Base-by-base conservation (phyloP, 148 eudicot species). In the Fallopia convolvulus region DNA sequence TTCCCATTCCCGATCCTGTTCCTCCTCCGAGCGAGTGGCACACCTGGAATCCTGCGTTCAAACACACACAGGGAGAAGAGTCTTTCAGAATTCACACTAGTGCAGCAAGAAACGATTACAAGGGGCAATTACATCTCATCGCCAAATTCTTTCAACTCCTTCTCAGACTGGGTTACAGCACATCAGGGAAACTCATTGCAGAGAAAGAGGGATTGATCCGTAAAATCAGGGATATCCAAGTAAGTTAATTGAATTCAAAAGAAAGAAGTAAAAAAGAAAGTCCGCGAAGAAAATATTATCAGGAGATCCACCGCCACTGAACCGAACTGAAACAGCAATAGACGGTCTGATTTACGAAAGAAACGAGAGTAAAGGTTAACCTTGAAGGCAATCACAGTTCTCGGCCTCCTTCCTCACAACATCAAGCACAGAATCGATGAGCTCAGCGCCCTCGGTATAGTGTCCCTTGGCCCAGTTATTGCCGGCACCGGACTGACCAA, bases 351-450 rank as follows among this genome's bases (percentile, higher is more conserved):
- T 33, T 33, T 33, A 33, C 39, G 39, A 33, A 33, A 33, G 1
- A 33, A 36, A 36, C 39, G 39, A 36, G 39, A 36, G 60, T 53
- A 18, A 56, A 56, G 20, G 63, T 20, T 18, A 63, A 78, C 78
- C 76, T 61, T 81, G 83, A 18, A 81, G 70, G 30, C 83, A 81
- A 18, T 80, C 83, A 72, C 79, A 76, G 30, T 80, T 80, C 39
- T 80, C 83, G 10, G 83, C 83, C 61, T 80, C 83, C 46, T 80
- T 80, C 6, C 83, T 30, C 1, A 80, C 83, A 80, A 80, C 83
- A 76, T 80, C 83, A 13, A 80, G 79, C 60, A 80, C 83, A 8
- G 79, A 76, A 46, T 80, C 83, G 47, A 80, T 73, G 2, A 80
- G 63, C 76, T 80, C 83, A 36, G 83, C 83, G 18, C 83, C 83